These are phyloP conservation scores for Zanthoxylum bungeanum DNA, from an alignment of 345 rosid species.

Conservation along the genomic window DNA sequence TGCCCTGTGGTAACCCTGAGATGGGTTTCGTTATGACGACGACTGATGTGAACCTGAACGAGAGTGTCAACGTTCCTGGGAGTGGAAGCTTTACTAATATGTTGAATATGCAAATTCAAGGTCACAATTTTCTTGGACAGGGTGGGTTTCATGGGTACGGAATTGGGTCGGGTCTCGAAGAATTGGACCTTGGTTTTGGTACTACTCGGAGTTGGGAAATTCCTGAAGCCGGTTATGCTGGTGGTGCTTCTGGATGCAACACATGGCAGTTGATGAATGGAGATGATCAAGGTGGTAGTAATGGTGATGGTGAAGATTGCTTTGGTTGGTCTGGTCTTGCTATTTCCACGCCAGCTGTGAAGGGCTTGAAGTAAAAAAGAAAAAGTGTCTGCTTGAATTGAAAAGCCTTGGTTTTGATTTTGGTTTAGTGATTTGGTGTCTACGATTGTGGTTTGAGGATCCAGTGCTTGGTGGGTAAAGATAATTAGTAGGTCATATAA, in stretches of 20 bases:
- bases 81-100: constrained; percentile 22
- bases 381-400: background rate
- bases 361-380: constrained; percentile 34
- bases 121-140: constrained; percentile 17
- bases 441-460: background rate
- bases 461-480: constrained; percentile 21
- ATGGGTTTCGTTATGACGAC: constrained; percentile 1
- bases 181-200: constrained; percentile 32
- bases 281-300: constrained; percentile 21
- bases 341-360: constrained; percentile 43
- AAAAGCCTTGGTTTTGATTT: background rate
- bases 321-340: constrained; percentile 57
- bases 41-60: constrained; percentile 29
- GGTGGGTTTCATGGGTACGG: constrained; percentile 27
- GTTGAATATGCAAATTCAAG: constrained; percentile 19
- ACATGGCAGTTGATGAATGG: constrained; percentile 35
- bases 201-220: constrained; percentile 36
- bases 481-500: background rate
- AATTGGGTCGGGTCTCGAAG: constrained; percentile 31
- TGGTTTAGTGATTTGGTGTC: background rate
- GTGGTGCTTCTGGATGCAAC: constrained; percentile 23
- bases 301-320: constrained; percentile 39
- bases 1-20: constrained; percentile 20
- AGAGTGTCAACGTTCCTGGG: constrained; percentile 12
- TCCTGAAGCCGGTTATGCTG: constrained; percentile 28